These are phyloP conservation scores for Neurospora sp. DNA, from an alignment of 2,329 filamentous ascomycete genomes.

Conservation along the genomic window DNA sequence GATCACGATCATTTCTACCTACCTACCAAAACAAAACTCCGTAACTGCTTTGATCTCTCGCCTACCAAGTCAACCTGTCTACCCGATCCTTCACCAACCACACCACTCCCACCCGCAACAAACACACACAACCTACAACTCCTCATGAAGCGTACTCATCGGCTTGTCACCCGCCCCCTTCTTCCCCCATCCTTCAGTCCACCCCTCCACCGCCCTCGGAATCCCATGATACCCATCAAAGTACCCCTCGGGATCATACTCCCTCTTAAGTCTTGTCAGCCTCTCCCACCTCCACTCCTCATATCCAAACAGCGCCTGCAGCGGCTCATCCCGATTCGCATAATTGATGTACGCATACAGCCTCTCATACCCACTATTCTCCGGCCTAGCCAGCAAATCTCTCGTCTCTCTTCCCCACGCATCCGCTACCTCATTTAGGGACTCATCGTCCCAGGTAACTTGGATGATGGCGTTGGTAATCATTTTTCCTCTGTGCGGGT, in stretches of 20 bases:
- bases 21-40: background rate
- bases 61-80: background rate
- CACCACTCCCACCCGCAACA: background rate
- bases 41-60: background rate
- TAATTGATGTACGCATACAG: conserved; percentile 39
- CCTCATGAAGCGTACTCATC: background rate
- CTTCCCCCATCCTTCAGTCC: background rate
- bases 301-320: conserved; percentile 34
- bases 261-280: conserved; percentile 34
- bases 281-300: conserved; percentile 38
- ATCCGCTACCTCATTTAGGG: background rate
- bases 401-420: background rate
- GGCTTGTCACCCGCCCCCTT: background rate
- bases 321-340: conserved; percentile 36
- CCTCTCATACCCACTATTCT: background rate
- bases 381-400: background rate
- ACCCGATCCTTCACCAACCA: background rate
- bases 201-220: background rate
- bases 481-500: background rate
- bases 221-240: conserved; percentile 19
- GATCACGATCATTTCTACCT: background rate
- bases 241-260: conserved; percentile 35
- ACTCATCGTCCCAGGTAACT: background rate
- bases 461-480: background rate
- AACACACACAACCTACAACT: background rate